These are phyloP conservation scores for Mikania micrantha DNA, from an alignment of 129 eudicot species.

Conservation along the genomic window DNA sequence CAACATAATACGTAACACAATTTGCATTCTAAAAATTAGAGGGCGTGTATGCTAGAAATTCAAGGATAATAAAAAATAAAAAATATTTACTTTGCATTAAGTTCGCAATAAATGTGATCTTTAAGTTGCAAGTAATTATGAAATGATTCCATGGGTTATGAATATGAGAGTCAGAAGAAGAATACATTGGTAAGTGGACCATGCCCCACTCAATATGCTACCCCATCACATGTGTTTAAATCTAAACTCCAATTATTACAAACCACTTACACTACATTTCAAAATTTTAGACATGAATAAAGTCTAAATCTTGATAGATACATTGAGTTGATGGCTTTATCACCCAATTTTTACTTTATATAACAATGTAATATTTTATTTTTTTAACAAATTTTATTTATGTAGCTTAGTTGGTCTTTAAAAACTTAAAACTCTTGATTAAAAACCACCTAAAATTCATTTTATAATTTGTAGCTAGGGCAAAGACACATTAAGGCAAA, in stretches of 20 bases:
- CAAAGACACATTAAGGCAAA: background rate
- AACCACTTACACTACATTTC: background rate
- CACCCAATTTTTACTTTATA: background rate
- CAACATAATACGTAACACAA: no score
- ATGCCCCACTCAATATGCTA: slow-evolving; percentile 13
- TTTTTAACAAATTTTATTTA: background rate
- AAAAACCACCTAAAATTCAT: background rate
- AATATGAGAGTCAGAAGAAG: slow-evolving; percentile 15
- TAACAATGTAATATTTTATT: background rate
- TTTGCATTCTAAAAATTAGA: no score
- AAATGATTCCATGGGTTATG: slow-evolving; percentile 13
- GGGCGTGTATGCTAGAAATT: no score
- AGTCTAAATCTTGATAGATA: slow-evolving; percentile 7
- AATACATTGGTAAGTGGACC: slow-evolving; percentile 20
- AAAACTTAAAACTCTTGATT: background rate
- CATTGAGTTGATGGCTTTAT: slow-evolving; percentile 7
- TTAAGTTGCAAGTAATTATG: slow-evolving; percentile 10
- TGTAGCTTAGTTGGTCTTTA: background rate
- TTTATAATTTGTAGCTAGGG: background rate
- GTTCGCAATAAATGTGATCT: background rate
- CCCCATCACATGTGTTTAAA: slow-evolving; percentile 13
- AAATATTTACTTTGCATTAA: slow-evolving; percentile 8
- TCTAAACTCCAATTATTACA: slow-evolving; percentile 5
- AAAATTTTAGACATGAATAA: background rate
- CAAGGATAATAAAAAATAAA: no score